These are phyloP conservation scores for Dendrobium nobile DNA, from an alignment of 106 monocot species.

Conservation along the genomic window DNA sequence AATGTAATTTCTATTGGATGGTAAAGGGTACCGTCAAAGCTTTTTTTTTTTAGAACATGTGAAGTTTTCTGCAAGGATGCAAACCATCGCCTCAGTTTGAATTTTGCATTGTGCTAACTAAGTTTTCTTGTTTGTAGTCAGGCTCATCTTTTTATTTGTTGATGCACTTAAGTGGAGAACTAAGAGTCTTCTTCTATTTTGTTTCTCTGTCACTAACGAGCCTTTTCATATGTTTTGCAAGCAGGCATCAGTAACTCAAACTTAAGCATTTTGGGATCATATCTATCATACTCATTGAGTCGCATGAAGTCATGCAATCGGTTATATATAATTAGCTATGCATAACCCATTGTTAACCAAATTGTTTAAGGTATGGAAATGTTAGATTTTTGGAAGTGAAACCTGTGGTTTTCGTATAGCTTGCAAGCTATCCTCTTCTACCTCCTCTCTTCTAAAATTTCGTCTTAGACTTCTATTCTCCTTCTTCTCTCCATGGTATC, in stretches of 20 bases:
- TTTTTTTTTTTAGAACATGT: neutral
- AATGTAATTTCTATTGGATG: neutral
- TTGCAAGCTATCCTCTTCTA: too few species aligned
- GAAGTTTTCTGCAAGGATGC: neutral
- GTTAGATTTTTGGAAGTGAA: too few species aligned
- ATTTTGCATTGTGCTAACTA: neutral
- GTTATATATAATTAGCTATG: slow-evolving; percentile 50
- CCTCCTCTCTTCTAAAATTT: too few species aligned
- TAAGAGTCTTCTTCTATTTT: neutral
- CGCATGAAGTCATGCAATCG: slow-evolving; percentile 30
- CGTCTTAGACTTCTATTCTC: too few species aligned
- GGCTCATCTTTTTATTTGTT: neutral
- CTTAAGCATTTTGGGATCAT: slow-evolving; percentile 29
- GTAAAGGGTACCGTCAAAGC: too few species aligned
- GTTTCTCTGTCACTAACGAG: neutral
- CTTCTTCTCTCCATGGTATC: too few species aligned
- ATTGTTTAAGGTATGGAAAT: neutral
- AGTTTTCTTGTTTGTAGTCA: neutral
- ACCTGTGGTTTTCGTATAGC: too few species aligned
- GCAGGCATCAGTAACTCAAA: slow-evolving; percentile 42
- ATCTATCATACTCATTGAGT: slow-evolving; percentile 45
- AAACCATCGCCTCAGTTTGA: neutral
- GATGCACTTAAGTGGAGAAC: neutral
- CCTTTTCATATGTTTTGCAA: neutral
- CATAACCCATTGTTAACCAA: slow-evolving; percentile 13